Evolutionary conservation across 129 eudicot genomes (phyloP).

Genomic region (Ambrosia trifida): DNA sequence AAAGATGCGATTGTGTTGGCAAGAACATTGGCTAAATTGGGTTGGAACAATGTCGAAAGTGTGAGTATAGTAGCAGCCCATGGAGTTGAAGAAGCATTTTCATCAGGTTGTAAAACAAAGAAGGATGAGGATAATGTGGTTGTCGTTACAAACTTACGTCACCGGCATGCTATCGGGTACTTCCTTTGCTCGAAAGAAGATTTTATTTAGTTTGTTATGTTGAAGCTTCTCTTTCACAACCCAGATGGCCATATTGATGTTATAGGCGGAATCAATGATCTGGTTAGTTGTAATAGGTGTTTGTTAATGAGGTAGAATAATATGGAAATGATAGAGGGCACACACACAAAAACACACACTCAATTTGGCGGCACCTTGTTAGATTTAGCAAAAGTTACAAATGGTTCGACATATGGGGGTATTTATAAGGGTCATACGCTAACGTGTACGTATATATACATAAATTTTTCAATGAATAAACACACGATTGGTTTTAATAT

Average conservation of each 20-base stretch:
- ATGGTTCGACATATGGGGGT: too few species aligned
- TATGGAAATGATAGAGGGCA: too few species aligned
- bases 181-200: slow-evolving; percentile 29
- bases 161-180: slow-evolving; percentile 36
- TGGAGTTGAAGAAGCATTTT: slow-evolving; percentile 37
- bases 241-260: slow-evolving; percentile 29
- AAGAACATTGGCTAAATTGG: slow-evolving; percentile 43
- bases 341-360: too few species aligned
- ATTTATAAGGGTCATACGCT: too few species aligned
- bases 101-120: slow-evolving; percentile 39
- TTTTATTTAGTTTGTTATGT: slow-evolving; percentile 29
- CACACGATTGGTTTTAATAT: too few species aligned
- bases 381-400: too few species aligned
- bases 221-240: slow-evolving; percentile 39
- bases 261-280: too few species aligned
- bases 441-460: too few species aligned
- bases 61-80: not conserved
- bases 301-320: too few species aligned
- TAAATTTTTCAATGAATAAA: too few species aligned
- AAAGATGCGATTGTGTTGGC: slow-evolving; percentile 34
- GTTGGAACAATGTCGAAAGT: slow-evolving; percentile 11
- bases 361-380: too few species aligned
- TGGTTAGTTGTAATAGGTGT: too few species aligned
- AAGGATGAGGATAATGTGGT: slow-evolving; percentile 41
- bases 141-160: slow-evolving; percentile 15